Evolutionary conservation across 805 yeast genomes (phyloP), one percentile per base, ranked within the genome.

Genomic region (Lachancea dasiensis): DNA sequence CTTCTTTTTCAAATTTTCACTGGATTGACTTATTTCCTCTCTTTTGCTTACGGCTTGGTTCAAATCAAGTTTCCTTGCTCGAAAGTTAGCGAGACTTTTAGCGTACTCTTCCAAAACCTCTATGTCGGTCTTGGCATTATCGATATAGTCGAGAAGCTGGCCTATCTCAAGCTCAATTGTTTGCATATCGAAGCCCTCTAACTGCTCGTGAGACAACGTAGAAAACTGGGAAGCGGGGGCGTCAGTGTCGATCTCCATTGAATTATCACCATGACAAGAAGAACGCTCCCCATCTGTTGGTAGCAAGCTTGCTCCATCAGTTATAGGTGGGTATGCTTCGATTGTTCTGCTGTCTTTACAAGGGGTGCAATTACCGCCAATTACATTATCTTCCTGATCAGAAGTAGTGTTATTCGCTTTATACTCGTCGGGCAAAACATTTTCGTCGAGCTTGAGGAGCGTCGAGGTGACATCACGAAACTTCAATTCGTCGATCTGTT

Each of bases 101-200:
- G 83, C 82, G 56, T 87, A 92, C 46, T 87, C 95, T 40, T 75
- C 75, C 32, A 90, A 65, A 3, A 85, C 74, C 39, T 82, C 89
- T 40, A 81, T 68, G 54, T 90, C 90, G 3, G 79, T 79, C 40
- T 69, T 71, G 6, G 78, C 73, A 11, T 68, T 68, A 4, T 71
- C 72, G 50, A 84, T 64, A 44, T 71, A 72, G 3, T 64, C 67
- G 46, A 82, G 80, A 13, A 86, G 55, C 23, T 62, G 66, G 4
- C 64, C 73, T 28, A 85, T 72, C 32, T 77, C 79, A 0, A 54
- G 54, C 34, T 72, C 71, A 19, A 84, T 55, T 4, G 52, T 53
- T 4, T 70, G 75, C 18, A 71, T 46, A 51, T 83, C 70, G 15
- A 79, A 44, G 0, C 56, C 55, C 1, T 59, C 54, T 3, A 84